phyloP scores from a whole-genome alignment of 2,329 filamentous ascomycete genomes.

The Cytospora schulzeri region DNA sequence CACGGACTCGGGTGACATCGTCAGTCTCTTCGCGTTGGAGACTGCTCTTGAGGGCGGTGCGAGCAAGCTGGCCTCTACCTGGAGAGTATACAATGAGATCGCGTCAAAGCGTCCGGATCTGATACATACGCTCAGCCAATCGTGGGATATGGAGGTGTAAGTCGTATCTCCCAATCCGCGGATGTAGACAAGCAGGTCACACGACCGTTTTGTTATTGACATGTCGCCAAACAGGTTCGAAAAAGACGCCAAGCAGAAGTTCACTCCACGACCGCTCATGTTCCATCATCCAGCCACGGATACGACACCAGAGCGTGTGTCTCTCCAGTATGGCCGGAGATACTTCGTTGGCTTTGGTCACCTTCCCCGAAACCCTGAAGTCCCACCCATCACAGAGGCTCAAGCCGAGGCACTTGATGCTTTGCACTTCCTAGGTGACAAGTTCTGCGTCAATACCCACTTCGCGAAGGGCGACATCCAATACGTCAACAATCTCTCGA shows the following conservation, averaged over 20 bases:
- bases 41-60: conserved; percentile 57
- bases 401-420: conserved; percentile 57
- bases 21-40: conserved; percentile 58
- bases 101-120: conserved; percentile 60
- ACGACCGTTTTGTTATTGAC: conserved; percentile 42
- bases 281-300: conserved; percentile 55
- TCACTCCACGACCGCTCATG: conserved; percentile 53
- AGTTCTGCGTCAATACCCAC: conserved; percentile 46
- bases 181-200: not conserved
- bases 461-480: conserved; percentile 56
- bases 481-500: conserved; percentile 56
- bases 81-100: conserved; percentile 65
- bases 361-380: conserved; percentile 52
- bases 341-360: conserved; percentile 60
- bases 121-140: conserved; percentile 56
- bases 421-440: conserved; percentile 52
- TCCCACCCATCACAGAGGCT: conserved; percentile 58
- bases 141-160: conserved; percentile 53
- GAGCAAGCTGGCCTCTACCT: conserved; percentile 60
- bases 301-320: conserved; percentile 51
- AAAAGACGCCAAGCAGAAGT: conserved; percentile 46
- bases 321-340: conserved; percentile 63
- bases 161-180: conserved; percentile 39
- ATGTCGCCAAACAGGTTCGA: conserved; percentile 47
- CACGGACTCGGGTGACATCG: conserved; percentile 61